Percentiles rank a stretch among this genome's conserved stretches.
Conservation (phyloP, 2,329 filamentous ascomycete genomes). For the Colletotrichum cordylinicola region DNA sequence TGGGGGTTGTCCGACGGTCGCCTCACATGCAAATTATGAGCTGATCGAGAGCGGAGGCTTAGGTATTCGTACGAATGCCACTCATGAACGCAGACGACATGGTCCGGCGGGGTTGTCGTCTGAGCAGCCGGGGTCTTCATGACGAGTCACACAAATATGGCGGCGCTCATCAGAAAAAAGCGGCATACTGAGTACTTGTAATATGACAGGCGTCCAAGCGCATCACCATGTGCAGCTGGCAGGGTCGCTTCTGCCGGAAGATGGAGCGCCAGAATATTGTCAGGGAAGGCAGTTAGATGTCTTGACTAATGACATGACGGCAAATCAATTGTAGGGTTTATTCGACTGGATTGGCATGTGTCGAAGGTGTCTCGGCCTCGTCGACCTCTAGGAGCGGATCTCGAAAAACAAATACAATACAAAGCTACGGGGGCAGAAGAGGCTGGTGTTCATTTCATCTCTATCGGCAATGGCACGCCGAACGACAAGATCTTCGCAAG, state of each 20-base stretch:
- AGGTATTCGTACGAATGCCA: background rate
- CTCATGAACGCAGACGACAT: background rate
- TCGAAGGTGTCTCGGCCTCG: background rate
- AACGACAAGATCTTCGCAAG: background rate
- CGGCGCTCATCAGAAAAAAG: background rate
- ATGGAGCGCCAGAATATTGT: background rate
- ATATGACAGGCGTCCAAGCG: constrained; percentile 3
- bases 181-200: background rate
- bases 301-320: background rate
- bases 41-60: background rate
- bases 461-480: background rate
- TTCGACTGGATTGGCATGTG: background rate
- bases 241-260: background rate
- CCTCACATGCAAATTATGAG: background rate
- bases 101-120: background rate
- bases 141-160: background rate
- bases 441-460: background rate
- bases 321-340: background rate
- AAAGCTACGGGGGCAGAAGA: background rate
- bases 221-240: background rate
- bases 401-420: background rate
- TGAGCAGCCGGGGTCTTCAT: background rate
- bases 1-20: background rate
- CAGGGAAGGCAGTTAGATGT: background rate
- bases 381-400: background rate